These are phyloP conservation scores for Citrullus mucosospermus DNA, from an alignment of 306 rosid species.

Conservation along the genomic window DNA sequence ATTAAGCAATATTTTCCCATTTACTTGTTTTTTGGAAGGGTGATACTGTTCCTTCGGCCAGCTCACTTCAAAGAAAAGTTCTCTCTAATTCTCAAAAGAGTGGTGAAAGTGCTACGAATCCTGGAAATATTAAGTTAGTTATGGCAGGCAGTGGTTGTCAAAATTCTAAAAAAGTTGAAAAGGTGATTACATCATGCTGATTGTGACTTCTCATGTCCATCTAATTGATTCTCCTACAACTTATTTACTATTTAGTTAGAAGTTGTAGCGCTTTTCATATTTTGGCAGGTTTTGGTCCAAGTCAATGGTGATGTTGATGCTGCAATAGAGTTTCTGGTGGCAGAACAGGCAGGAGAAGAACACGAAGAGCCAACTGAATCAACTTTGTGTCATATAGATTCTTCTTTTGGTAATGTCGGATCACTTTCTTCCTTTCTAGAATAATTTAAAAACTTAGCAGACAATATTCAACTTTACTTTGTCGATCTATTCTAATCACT, in stretches of 20 bases:
- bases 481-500: neutral
- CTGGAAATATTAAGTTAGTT: constrained; percentile 45
- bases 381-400: constrained; percentile 18
- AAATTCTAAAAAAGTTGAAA: constrained; percentile 38
- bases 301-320: constrained; percentile 61
- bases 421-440: constrained; percentile 14
- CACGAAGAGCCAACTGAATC: constrained; percentile 28
- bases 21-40: constrained; percentile 52
- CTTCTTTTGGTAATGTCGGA: constrained; percentile 34
- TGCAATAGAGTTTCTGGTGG: constrained; percentile 71
- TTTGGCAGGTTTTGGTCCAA: constrained; percentile 42
- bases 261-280: constrained; percentile 11
- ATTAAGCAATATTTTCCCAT: constrained; percentile 8
- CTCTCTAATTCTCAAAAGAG: constrained; percentile 13
- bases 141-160: constrained; percentile 68
- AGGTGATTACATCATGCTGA: constrained; percentile 30
- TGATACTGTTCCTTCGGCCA: constrained; percentile 59
- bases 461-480: neutral
- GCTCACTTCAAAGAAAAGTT: constrained; percentile 40
- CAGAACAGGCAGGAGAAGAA: constrained; percentile 54
- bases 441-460: neutral
- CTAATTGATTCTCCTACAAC: constrained; percentile 8
- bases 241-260: constrained; percentile 8
- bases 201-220: neutral
- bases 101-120: constrained; percentile 22